These are phyloP conservation scores for Enteropsectra breve DNA, from an alignment of 371 early-diverging fungal genomes.

Conservation along the genomic window DNA sequence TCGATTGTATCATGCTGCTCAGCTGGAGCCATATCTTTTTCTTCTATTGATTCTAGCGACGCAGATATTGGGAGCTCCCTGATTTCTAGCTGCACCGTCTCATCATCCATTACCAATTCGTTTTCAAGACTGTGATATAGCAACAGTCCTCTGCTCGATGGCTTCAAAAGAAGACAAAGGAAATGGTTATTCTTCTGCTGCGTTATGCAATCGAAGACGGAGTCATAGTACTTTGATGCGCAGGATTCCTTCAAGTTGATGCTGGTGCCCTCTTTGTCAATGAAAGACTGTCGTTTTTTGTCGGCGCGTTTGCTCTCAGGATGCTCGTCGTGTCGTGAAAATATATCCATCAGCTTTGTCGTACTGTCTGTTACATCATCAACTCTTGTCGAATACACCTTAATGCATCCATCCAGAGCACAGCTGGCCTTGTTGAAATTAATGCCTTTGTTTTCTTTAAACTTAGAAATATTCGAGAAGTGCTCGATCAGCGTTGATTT, in stretches of 20 bases:
- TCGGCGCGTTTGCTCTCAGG: slow-evolving; percentile 22
- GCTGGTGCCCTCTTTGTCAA: slow-evolving; percentile 28
- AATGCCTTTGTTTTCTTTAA: slow-evolving; percentile 68
- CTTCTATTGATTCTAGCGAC: slow-evolving; percentile 4
- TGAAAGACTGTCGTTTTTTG: slow-evolving; percentile 26
- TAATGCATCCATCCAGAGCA: slow-evolving; percentile 91
- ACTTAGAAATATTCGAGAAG: slow-evolving; percentile 81
- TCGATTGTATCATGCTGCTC: no score
- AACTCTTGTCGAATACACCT: slow-evolving; percentile 90
- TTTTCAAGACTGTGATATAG: slow-evolving; percentile 6
- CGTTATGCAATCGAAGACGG: slow-evolving; percentile 21
- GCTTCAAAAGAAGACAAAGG: slow-evolving; percentile 10
- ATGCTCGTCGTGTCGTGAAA: slow-evolving; percentile 39
- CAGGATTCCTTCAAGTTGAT: slow-evolving; percentile 27
- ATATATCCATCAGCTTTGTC: slow-evolving; percentile 65
- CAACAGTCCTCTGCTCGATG: slow-evolving; percentile 11
- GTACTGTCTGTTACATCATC: slow-evolving; percentile 91
- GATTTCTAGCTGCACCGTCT: neutral
- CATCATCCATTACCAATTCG: slow-evolving; percentile 11
- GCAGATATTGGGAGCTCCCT: slow-evolving; percentile 4
- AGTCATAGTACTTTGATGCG: slow-evolving; percentile 11
- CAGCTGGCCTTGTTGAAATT: slow-evolving; percentile 98
- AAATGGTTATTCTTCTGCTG: slow-evolving; percentile 7
- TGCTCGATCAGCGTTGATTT: slow-evolving; percentile 90
- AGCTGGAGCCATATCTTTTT: neutral